Base-by-base conservation (phyloP, 352 stramenopile species). In the Globisporangium ultimum region DNA sequence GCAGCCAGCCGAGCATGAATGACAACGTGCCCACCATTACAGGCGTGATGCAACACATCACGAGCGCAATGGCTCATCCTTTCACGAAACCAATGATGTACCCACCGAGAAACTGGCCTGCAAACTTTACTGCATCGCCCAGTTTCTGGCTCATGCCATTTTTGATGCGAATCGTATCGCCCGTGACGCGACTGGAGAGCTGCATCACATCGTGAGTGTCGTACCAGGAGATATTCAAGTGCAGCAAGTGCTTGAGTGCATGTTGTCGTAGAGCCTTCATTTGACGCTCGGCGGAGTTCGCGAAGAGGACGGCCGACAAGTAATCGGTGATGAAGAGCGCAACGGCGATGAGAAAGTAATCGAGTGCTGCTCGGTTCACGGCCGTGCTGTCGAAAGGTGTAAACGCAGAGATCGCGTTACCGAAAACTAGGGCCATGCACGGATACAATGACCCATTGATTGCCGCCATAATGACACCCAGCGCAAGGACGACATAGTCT, bases 101-200 rank as follows among this genome's bases (percentile, higher is more conserved):
- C 13, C 74, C 76, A 0, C 49, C 48, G 28, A 76, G 4, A 52
- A 87, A 81, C 61, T 82, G 71, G 0, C 20, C 28, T 3, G 61
- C 41, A 55, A 65, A 87, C 40, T 63, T 60, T 22, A 80, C 48
- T n/a, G 57, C 52, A 22, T 87, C 73, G 13, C 74, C 74, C 5
- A 87, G 69, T 59, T 84, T 84, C 12, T 69, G 58, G 20, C 72
- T 72, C 74, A 84, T 84, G 51, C 72, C 74, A 24, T 81, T 64
- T 52, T 81, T 81, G 62, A 84, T 84, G 58, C 78, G 81, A 56
- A 79, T 54, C 8, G 74, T 84, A 41, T 84, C 74, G 17, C 72
- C 73, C n/a, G 70, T 73, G 12, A 85, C 46, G 0, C 75, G 76
- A 32, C 43, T 70, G n/a, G 72, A 77, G 13, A 85, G 58, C 51